Evolutionary conservation across 441 rosid genomes (phyloP).

Genomic region (Aleurites moluccanus): DNA sequence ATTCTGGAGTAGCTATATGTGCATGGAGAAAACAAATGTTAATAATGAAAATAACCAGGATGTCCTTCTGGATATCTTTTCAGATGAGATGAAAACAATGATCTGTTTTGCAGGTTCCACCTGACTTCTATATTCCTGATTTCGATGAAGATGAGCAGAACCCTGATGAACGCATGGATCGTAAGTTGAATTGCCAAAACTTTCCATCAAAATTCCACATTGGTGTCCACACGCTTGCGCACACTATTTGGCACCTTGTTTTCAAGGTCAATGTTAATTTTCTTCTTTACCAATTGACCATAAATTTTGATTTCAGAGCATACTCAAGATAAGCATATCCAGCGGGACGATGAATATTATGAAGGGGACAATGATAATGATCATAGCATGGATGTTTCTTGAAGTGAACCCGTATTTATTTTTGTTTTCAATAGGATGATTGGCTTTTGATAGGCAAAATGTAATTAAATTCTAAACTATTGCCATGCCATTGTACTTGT

Average conservation of each 20-base stretch:
- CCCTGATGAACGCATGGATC: conserved; percentile 81
- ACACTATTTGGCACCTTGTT: background rate
- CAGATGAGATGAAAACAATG: background rate
- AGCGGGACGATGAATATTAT: conserved; percentile 87
- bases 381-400: conserved; percentile 42
- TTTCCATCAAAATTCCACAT: background rate
- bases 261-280: background rate
- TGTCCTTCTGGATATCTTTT: background rate
- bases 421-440: background rate
- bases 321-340: conserved; percentile 83
- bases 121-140: conserved; percentile 92
- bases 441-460: background rate
- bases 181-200: conserved; percentile 49
- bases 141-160: conserved; percentile 89
- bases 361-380: conserved; percentile 91
- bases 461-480: background rate
- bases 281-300: background rate
- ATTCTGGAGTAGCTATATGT: background rate
- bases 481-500: background rate
- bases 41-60: too few species aligned
- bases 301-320: conserved; percentile 56
- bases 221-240: background rate
- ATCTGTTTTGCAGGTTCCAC: conserved; percentile 69
- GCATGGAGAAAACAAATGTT: background rate
- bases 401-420: background rate